Percentiles rank a stretch among this genome's conserved stretches.
These are phyloP conservation scores for Blastobotrys serpentis DNA, from an alignment of 1,139 yeast species.

Conservation along the genomic window DNA sequence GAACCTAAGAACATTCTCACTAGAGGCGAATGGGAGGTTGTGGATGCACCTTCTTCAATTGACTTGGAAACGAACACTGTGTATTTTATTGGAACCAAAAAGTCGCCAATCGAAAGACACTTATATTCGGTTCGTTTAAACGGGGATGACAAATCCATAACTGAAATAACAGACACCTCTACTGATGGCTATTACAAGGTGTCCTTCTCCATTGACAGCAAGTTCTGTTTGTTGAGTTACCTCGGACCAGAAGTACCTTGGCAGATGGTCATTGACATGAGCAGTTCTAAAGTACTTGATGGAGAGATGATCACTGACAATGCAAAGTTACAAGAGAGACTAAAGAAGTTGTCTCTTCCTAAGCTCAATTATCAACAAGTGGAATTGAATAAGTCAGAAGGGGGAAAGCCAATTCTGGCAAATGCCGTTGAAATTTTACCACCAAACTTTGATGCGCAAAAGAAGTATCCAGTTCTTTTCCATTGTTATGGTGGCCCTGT, in stretches of 20 bases:
- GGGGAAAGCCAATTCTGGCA: constrained; percentile 47
- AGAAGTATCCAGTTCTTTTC: constrained; percentile 75
- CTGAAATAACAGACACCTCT: constrained; percentile 53
- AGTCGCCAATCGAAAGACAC: constrained; percentile 57
- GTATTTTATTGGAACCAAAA: constrained; percentile 62
- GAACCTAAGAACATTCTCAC: constrained; percentile 55
- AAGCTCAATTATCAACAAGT: constrained; percentile 51
- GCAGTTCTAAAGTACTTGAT: constrained; percentile 34
- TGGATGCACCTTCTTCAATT: constrained; percentile 55
- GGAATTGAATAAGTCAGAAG: constrained; percentile 40
- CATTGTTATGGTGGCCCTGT: constrained; percentile 96
- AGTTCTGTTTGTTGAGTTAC: constrained; percentile 53
- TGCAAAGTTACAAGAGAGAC: constrained; percentile 31
- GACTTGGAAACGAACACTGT: constrained; percentile 53
- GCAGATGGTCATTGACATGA: constrained; percentile 55
- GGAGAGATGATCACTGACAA: constrained; percentile 41
- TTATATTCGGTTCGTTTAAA: constrained; percentile 48
- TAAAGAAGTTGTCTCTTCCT: constrained; percentile 53
- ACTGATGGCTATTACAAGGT: constrained; percentile 66
- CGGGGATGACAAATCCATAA: constrained; percentile 47
- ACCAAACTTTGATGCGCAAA: constrained; percentile 50
- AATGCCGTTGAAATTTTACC: constrained; percentile 79
- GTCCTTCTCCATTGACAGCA: constrained; percentile 60
- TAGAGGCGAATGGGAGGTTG: constrained; percentile 67
- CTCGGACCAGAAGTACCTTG: constrained; percentile 67